phyloP scores from a whole-genome alignment of 2,329 filamentous ascomycete genomes.

The Alternaria incomplexa region DNA sequence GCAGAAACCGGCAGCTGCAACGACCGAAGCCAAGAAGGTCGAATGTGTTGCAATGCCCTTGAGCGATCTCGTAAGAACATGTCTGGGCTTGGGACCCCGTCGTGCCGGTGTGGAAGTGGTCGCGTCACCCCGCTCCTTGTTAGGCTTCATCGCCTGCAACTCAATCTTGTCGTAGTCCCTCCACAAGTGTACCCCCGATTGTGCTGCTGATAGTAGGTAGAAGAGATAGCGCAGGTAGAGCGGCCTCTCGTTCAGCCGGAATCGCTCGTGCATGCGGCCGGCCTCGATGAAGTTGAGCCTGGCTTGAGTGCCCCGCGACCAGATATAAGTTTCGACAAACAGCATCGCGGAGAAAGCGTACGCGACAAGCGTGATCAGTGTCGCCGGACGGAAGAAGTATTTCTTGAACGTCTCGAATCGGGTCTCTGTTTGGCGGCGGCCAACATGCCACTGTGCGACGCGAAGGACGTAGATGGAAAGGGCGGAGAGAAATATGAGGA shows the following conservation, averaged over 20 bases:
- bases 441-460: slow-evolving; percentile 77
- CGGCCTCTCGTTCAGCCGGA: slow-evolving; percentile 82
- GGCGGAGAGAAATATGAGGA: slow-evolving; percentile 76
- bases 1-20: slow-evolving; percentile 46
- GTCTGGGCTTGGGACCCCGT: slow-evolving; percentile 22
- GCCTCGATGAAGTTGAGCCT: slow-evolving; percentile 77
- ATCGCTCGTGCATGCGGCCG: slow-evolving; percentile 69
- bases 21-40: slow-evolving; percentile 52
- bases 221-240: slow-evolving; percentile 79
- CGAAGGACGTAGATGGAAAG: slow-evolving; percentile 83
- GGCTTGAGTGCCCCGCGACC: slow-evolving; percentile 65
- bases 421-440: slow-evolving; percentile 69
- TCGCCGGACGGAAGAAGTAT: slow-evolving; percentile 64
- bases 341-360: slow-evolving; percentile 79
- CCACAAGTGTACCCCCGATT: slow-evolving; percentile 73
- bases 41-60: slow-evolving; percentile 23
- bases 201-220: slow-evolving; percentile 69
- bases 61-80: slow-evolving; percentile 27
- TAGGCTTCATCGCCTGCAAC: slow-evolving; percentile 49
- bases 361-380: slow-evolving; percentile 73
- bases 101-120: slow-evolving; percentile 4
- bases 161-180: slow-evolving; percentile 74
- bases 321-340: slow-evolving; percentile 82
- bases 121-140: slow-evolving; percentile 21
- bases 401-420: slow-evolving; percentile 68